Evolutionary conservation across 169 alveolate genomes (phyloP).

Genomic region (Plasmodium vivax): DNA sequence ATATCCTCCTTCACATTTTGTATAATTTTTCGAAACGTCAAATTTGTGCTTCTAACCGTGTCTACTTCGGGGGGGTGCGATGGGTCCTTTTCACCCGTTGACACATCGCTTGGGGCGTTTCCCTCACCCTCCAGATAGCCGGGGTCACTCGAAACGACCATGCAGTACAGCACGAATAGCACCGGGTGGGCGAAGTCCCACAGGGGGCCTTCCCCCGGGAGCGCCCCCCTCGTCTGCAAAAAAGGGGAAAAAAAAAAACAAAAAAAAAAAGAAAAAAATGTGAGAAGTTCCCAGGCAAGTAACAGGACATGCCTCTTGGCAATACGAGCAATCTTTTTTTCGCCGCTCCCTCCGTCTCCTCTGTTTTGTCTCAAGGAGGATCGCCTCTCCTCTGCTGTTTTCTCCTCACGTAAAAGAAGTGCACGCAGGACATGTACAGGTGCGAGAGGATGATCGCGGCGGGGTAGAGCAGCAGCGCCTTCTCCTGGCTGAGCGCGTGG

Average conservation of each 20-base stretch:
- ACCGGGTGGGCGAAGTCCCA: conserved; percentile 31
- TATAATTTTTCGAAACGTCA: conserved; percentile 10
- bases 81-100: not conserved
- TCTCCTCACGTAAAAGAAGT: conserved; percentile 44
- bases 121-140: conserved; percentile 22
- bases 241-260: too few relatives aligned
- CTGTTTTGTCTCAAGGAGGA: not conserved
- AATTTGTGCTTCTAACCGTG: not conserved
- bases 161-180: conserved; percentile 25
- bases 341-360: not conserved
- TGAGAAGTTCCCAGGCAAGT: not conserved
- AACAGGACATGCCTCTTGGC: not conserved
- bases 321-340: not conserved
- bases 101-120: not conserved
- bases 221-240: not conserved
- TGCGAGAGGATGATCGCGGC: conserved; percentile 1
- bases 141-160: conserved; percentile 54
- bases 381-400: not conserved
- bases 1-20: conserved; percentile 37
- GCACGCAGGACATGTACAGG: not conserved
- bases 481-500: not conserved
- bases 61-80: not conserved
- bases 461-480: conserved; percentile 34
- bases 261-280: conserved; percentile 9
- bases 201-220: not conserved